phyloP scores from a whole-genome alignment of 2,329 filamentous ascomycete genomes.

The Colletotrichum sansevieriae region DNA sequence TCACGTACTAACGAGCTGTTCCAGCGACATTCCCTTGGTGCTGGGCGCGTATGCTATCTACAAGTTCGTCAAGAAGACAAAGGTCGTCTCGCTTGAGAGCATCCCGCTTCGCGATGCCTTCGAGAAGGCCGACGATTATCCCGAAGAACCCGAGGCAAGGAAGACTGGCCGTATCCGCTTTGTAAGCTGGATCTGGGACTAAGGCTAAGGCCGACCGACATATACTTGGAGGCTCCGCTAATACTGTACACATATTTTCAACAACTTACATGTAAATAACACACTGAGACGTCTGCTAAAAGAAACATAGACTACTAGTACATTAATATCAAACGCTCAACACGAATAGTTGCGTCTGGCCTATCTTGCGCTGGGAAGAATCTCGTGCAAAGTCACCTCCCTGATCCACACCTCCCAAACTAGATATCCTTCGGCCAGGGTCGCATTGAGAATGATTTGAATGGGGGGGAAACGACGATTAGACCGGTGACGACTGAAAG shows the following conservation, averaged over 20 bases:
- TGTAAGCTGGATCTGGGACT: constrained; percentile 55
- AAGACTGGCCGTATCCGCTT: constrained; percentile 47
- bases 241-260: background rate
- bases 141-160: constrained; percentile 48
- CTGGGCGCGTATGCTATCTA: constrained; percentile 69
- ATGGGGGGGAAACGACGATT: no score
- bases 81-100: constrained; percentile 61
- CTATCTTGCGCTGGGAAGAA: no score
- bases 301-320: background rate
- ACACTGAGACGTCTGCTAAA: background rate
- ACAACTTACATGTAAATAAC: background rate
- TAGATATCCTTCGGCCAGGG: no score
- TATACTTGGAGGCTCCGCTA: no score
- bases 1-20: constrained; percentile 35
- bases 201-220: constrained; percentile 27
- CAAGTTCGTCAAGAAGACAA: constrained; percentile 75
- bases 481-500: no score
- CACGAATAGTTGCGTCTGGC: background rate
- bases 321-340: constrained; percentile 1
- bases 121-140: constrained; percentile 56
- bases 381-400: no score
- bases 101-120: constrained; percentile 68
- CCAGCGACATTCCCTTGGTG: constrained; percentile 71
- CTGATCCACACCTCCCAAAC: no score
- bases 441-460: no score